phyloP scores from a whole-genome alignment of 1,284 basidiomycete species.

The Tremellales sp. region DNA sequence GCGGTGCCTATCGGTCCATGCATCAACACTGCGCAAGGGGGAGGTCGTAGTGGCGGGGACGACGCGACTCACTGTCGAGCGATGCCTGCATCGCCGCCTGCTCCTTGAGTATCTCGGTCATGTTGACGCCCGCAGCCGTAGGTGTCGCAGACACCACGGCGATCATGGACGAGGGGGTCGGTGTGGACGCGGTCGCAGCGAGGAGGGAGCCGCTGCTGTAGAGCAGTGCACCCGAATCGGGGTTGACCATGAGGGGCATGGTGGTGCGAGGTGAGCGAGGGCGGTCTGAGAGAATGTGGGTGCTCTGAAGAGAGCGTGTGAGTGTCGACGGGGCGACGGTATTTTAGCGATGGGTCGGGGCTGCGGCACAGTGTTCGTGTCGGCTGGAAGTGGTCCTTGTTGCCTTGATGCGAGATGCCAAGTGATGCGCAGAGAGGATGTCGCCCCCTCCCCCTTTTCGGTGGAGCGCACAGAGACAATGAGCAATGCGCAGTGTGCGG shows the following conservation, averaged over 20 bases:
- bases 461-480: too few relatives aligned
- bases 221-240: slow-evolving; percentile 11
- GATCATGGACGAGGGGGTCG: slow-evolving; percentile 1
- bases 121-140: slow-evolving; percentile 5
- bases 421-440: too few relatives aligned
- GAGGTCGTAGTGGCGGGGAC: neutral
- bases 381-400: too few relatives aligned
- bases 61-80: slow-evolving; percentile 11
- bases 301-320: too few relatives aligned
- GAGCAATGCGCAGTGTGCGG: too few relatives aligned
- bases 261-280: too few relatives aligned
- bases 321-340: too few relatives aligned
- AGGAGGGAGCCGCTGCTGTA: neutral
- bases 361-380: too few relatives aligned
- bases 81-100: slow-evolving; percentile 11
- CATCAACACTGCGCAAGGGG: slow-evolving; percentile 2
- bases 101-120: slow-evolving; percentile 9
- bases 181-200: neutral
- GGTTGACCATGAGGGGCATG: slow-evolving; percentile 31
- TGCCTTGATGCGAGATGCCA: too few relatives aligned
- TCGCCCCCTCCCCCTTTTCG: too few relatives aligned
- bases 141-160: neutral
- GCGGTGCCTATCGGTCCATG: slow-evolving; percentile 14
- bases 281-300: too few relatives aligned
- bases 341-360: too few relatives aligned